These are phyloP conservation scores for Clavulina sp. DNA, from an alignment of 768 basidiomycete species.

Conservation along the genomic window DNA sequence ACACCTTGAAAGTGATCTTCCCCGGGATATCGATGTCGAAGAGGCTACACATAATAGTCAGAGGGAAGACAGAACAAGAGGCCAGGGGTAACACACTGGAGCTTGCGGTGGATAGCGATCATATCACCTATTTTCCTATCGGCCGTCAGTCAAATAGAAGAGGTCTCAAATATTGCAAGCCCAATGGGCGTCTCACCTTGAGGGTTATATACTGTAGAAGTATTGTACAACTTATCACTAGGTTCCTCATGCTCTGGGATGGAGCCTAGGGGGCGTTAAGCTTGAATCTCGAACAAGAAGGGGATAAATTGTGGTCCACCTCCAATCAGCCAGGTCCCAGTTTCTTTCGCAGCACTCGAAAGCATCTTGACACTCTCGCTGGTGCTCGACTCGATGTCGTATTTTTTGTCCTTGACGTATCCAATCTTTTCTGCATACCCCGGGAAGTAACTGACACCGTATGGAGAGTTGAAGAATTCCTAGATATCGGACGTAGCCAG, in stretches of 20 bases:
- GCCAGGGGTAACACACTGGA: slow-evolving; percentile 32
- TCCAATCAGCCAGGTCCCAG: slow-evolving; percentile 79
- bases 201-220: slow-evolving; percentile 79
- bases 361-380: slow-evolving; percentile 75
- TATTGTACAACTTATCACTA: slow-evolving; percentile 66
- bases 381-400: slow-evolving; percentile 33
- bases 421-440: slow-evolving; percentile 67
- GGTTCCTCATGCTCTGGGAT: slow-evolving; percentile 66
- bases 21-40: slow-evolving; percentile 97
- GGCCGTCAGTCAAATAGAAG: no score
- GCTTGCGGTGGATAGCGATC: slow-evolving; percentile 77
- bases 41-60: slow-evolving; percentile 20
- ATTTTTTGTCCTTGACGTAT: slow-evolving; percentile 38
- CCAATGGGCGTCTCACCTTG: slow-evolving; percentile 27
- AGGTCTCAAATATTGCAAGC: not conserved
- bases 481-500: slow-evolving; percentile 15
- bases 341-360: slow-evolving; percentile 60
- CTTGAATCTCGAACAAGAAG: not conserved
- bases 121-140: slow-evolving; percentile 42
- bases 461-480: slow-evolving; percentile 86
- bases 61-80: not conserved
- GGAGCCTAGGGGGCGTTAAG: slow-evolving; percentile 41
- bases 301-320: slow-evolving; percentile 29
- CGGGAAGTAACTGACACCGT: slow-evolving; percentile 65
- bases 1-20: slow-evolving; percentile 74